Conservation (phyloP, 176 grass and related monocot species). For the maize (Zea mays) region Zm-B73-REFERENCE-NAM-5.0 NC_050105.1:112935001-112935500, state of each 20-base stretch:
- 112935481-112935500: too few species aligned
- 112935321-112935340: conserved; percentile 33
- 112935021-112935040: too few species aligned
- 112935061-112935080: too few species aligned
- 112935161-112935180: conserved; percentile 33
- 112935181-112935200: conserved; percentile 43
- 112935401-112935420: too few species aligned
- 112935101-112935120: too few species aligned
- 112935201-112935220: too few species aligned
- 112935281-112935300: conserved; percentile 45
- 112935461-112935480: too few species aligned
- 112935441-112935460: too few species aligned
- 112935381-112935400: conserved; percentile 49
- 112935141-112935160: conserved; percentile 20
- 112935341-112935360: conserved; percentile 44
- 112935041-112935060: too few species aligned
- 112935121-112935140: too few species aligned
- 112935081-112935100: too few species aligned
- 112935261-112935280: conserved; percentile 44
- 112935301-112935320: conserved; percentile 44
- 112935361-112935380: conserved; percentile 29
- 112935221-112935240: too few species aligned
- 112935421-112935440: conserved; percentile 35
- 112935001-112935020: conserved; percentile 15
- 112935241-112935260: conserved; percentile 25